Evolutionary conservation across 306 rosid species (phyloP).

Genomic region (Glycine soja): DNA sequence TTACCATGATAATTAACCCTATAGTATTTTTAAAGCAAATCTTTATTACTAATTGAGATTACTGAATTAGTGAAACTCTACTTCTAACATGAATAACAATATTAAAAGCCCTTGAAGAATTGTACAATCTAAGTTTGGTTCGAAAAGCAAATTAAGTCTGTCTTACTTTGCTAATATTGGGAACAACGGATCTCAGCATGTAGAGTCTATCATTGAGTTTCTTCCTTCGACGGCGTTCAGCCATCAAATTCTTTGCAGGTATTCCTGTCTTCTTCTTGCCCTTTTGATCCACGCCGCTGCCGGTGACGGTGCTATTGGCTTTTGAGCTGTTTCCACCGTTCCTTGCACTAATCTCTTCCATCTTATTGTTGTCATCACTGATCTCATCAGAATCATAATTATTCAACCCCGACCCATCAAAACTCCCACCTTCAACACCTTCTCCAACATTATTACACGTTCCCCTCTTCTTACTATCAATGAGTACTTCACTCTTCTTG

Average conservation of each 20-base stretch:
- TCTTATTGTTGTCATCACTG: conserved; percentile 34
- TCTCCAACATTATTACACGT: conserved; percentile 58
- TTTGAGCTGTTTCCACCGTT: conserved; percentile 71
- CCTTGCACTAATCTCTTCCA: conserved; percentile 62
- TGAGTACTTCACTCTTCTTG: conserved; percentile 2
- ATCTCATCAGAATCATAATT: conserved; percentile 77
- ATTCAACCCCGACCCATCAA: conserved; percentile 74
- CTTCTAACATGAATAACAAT: no score
- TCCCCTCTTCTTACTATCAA: conserved; percentile 55
- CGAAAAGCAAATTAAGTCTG: conserved; percentile 14
- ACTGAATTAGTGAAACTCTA: no score
- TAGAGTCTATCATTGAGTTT: conserved; percentile 95
- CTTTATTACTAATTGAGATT: no score
- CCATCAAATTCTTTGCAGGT: conserved; percentile 98
- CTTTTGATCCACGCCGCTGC: conserved; percentile 61
- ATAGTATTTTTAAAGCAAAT: no score
- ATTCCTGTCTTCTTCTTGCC: conserved; percentile 63
- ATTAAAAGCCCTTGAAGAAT: neutral
- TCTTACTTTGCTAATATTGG: conserved; percentile 97
- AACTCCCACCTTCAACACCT: conserved; percentile 63
- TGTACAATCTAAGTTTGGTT: no score
- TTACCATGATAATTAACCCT: no score
- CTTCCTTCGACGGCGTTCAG: conserved; percentile 94
- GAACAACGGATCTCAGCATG: conserved; percentile 95
- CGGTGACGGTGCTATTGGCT: conserved; percentile 59